Evolutionary conservation across 1,284 basidiomycete species (phyloP).

Genomic region (Cryptococcus jaspeensis): DNA sequence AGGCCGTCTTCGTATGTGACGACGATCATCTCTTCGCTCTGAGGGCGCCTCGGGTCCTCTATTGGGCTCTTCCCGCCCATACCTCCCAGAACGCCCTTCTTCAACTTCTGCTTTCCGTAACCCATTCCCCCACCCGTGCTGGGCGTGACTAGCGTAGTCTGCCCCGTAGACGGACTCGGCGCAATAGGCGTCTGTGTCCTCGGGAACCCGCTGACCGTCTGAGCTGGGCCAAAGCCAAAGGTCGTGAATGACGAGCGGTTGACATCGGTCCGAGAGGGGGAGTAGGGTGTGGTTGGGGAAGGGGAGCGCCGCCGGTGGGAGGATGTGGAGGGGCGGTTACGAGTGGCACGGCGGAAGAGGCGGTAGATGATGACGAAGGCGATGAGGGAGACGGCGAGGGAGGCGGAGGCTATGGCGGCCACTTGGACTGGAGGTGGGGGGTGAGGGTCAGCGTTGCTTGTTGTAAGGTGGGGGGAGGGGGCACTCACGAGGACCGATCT

Average conservation of each 20-base stretch:
- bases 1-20: slow-evolving; percentile 32
- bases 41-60: neutral
- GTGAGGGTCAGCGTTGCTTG: neutral
- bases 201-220: neutral
- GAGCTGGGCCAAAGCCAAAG: neutral
- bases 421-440: slow-evolving; percentile 21
- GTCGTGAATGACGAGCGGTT: neutral
- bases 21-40: slow-evolving; percentile 19
- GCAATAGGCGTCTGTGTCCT: neutral
- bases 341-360: neutral
- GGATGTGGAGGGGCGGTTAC: no score
- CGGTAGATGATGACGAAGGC: slow-evolving; percentile 9
- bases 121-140: neutral
- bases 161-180: slow-evolving; percentile 11
- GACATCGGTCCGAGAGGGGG: neutral
- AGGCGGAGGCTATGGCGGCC: slow-evolving; percentile 28
- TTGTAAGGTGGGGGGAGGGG: neutral
- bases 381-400: slow-evolving; percentile 25
- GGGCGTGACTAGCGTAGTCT: slow-evolving; percentile 17
- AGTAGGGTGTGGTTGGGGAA: neutral
- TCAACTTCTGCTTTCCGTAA: slow-evolving; percentile 2
- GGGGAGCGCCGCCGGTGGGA: no score
- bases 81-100: neutral
- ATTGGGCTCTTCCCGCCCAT: neutral
- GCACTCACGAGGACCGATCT: slow-evolving; percentile 16